phyloP scores from a whole-genome alignment of 495 filamentous ascomycete species.

The Tuber indicum region DNA sequence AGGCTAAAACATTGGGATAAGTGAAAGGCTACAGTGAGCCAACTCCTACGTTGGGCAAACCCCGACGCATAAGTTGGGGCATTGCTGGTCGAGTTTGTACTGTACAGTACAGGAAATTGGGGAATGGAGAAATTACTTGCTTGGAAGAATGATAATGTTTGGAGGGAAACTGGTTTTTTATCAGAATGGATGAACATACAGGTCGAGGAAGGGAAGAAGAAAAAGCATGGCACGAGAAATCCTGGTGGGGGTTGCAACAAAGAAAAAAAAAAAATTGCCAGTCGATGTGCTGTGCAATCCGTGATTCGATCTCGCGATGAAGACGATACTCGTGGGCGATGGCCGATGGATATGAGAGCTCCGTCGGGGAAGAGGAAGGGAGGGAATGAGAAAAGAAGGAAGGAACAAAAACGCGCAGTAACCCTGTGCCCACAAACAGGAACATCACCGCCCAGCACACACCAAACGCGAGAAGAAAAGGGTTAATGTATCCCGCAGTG shows the following conservation, averaged over 20 bases:
- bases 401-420: not conserved
- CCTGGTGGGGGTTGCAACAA: not conserved
- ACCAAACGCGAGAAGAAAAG: not conserved
- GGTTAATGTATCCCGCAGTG: not conserved
- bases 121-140: not conserved
- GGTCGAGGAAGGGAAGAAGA: not conserved
- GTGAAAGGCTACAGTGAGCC: not conserved
- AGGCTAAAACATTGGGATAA: not conserved
- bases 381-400: not conserved
- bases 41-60: not conserved
- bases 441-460: not conserved
- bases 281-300: not conserved
- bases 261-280: not conserved
- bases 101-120: not conserved
- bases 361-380: not conserved
- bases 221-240: not conserved
- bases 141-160: not conserved
- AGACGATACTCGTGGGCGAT: not conserved
- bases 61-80: not conserved
- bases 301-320: slow-evolving; percentile 1
- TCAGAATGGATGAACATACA: not conserved
- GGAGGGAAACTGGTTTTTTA: not conserved
- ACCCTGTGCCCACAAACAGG: not conserved
- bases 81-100: not conserved
- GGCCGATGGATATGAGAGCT: not conserved